Conservation (phyloP, 2,329 filamentous ascomycete species). For the Colletotrichum noveboracense region DNA sequence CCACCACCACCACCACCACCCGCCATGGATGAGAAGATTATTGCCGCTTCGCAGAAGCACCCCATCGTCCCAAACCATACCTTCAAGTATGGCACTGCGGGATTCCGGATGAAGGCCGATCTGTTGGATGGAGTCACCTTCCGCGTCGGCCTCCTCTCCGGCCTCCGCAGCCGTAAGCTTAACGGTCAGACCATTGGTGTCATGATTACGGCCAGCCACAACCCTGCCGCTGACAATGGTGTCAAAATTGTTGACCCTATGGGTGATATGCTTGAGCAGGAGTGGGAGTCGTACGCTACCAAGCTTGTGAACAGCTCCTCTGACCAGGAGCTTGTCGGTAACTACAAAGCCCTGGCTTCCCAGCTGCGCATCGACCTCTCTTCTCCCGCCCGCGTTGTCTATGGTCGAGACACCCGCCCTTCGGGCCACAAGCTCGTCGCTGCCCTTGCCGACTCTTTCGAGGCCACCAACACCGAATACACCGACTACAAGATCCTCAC, state of each 20-base stretch:
- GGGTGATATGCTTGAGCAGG: slow-evolving; percentile 96
- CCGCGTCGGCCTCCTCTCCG: slow-evolving; percentile 87
- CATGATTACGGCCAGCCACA: slow-evolving; percentile 96
- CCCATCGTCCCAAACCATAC: slow-evolving; percentile 59
- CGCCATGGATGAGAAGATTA: slow-evolving; percentile 59
- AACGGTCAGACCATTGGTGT: slow-evolving; percentile 92
- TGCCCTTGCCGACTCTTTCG: slow-evolving; percentile 80
- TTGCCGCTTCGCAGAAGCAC: slow-evolving; percentile 67
- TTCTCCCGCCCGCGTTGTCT: slow-evolving; percentile 79
- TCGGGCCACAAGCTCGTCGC: slow-evolving; percentile 85
- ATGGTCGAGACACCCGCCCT: slow-evolving; percentile 90
- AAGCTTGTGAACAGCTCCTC: slow-evolving; percentile 83
- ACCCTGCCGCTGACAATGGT: slow-evolving; percentile 87
- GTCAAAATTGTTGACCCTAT: slow-evolving; percentile 97
- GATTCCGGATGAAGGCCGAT: slow-evolving; percentile 74
- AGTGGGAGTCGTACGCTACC: slow-evolving; percentile 92
- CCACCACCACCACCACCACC: slow-evolving; percentile 17
- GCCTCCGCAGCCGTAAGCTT: slow-evolving; percentile 87
- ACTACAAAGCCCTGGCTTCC: slow-evolving; percentile 77
- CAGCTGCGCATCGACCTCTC: slow-evolving; percentile 77
- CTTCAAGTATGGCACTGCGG: slow-evolving; percentile 72
- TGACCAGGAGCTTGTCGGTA: slow-evolving; percentile 75
- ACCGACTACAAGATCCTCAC: slow-evolving; percentile 91
- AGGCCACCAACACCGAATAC: slow-evolving; percentile 75
- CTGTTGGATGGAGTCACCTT: slow-evolving; percentile 92